Evolutionary conservation across 495 filamentous ascomycete species (phyloP).

Genomic region (Terfezia claveryi): DNA sequence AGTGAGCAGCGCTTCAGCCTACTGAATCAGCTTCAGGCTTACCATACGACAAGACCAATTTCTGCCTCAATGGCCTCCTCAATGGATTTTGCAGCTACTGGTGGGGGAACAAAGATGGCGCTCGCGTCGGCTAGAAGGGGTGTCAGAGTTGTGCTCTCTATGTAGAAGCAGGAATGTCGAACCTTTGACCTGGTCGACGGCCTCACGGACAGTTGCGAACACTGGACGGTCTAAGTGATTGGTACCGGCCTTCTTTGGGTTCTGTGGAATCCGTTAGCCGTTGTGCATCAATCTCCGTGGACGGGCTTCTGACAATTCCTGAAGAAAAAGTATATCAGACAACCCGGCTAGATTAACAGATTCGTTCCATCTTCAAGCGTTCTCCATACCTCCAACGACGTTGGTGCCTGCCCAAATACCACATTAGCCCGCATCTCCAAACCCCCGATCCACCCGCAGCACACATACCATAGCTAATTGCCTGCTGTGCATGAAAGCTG

Average conservation of each 20-base stretch:
- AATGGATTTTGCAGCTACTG: constrained; percentile 78
- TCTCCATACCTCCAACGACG: constrained; percentile 58
- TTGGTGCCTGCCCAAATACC: constrained; percentile 47
- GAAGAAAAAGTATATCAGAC: neutral
- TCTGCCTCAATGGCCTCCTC: constrained; percentile 91
- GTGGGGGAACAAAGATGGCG: constrained; percentile 93
- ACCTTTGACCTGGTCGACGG: constrained; percentile 64
- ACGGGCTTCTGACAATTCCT: neutral
- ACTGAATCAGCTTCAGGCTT: constrained; percentile 16
- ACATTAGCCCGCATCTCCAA: no score
- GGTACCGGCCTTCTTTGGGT: constrained; percentile 91
- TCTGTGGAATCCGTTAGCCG: constrained; percentile 23
- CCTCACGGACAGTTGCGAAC: constrained; percentile 73
- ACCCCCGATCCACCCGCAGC: neutral
- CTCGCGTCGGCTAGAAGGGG: constrained; percentile 44
- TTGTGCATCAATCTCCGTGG: constrained; percentile 17
- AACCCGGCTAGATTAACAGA: neutral
- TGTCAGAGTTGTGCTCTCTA: neutral
- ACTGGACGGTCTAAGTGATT: constrained; percentile 81
- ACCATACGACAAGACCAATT: constrained; percentile 80
- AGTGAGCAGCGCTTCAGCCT: constrained; percentile 9
- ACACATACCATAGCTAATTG: constrained; percentile 80
- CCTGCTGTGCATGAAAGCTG: constrained; percentile 94
- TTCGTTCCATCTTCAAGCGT: neutral
- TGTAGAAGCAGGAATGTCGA: neutral